Conservation (phyloP, 768 basidiomycete genomes). For the Tubosaeta sp. region DNA sequence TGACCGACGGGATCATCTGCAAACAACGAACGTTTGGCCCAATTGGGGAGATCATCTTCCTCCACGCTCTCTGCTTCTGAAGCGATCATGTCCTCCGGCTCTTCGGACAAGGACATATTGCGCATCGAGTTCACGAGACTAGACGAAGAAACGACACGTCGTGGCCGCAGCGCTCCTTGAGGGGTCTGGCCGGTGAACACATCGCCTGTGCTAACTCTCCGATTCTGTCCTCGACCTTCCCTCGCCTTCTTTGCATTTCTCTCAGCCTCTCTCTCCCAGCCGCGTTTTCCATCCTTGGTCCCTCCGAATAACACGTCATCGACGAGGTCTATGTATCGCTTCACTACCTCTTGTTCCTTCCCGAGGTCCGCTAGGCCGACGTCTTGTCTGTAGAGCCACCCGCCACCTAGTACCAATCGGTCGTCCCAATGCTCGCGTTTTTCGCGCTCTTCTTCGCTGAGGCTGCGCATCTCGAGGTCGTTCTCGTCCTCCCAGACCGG, state of each 20-base stretch:
- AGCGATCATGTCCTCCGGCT: conserved; percentile 54
- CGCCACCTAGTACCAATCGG: conserved; percentile 70
- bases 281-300: conserved; percentile 42
- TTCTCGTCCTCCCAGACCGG: conserved; percentile 83
- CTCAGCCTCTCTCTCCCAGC: conserved; percentile 46
- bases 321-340: conserved; percentile 68
- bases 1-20: conserved; percentile 55
- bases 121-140: conserved; percentile 54
- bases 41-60: conserved; percentile 70
- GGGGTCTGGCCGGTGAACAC: conserved; percentile 23
- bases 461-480: conserved; percentile 37
- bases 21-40: conserved; percentile 66
- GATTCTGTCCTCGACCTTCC: conserved; percentile 35
- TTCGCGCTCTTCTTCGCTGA: conserved; percentile 46
- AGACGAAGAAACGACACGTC: conserved; percentile 53
- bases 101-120: conserved; percentile 45
- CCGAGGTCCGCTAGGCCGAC: conserved; percentile 47
- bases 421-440: conserved; percentile 80
- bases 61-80: conserved; percentile 45
- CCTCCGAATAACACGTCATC: conserved; percentile 76
- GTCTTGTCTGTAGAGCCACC: conserved; percentile 78
- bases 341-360: conserved; percentile 56
- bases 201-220: conserved; percentile 30
- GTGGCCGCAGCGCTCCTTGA: conserved; percentile 18
- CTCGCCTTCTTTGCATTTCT: conserved; percentile 43